phyloP scores from a whole-genome alignment of 2,329 filamentous ascomycete genomes.

The Scedosporium dehoogii region DNA sequence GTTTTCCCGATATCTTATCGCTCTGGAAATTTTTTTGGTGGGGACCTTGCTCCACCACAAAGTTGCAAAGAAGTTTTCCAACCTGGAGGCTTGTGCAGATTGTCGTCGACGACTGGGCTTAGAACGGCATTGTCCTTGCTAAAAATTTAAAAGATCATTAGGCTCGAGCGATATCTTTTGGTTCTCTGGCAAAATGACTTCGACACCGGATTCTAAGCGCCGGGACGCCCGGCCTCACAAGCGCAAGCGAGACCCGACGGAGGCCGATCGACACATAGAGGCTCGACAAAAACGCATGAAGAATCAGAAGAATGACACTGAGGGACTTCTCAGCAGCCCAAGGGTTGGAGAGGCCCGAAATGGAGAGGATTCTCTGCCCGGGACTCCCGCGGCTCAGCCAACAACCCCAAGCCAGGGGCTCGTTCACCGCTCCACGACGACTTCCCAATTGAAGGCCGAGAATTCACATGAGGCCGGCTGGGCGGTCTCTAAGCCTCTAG shows the following conservation, averaged over 20 bases:
- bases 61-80: slow-evolving; percentile 2
- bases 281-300: slow-evolving; percentile 30
- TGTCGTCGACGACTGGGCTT: background rate
- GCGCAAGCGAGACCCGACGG: slow-evolving; percentile 35
- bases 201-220: slow-evolving; percentile 19
- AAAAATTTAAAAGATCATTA: background rate
- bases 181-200: slow-evolving; percentile 21
- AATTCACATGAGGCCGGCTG: slow-evolving; percentile 28
- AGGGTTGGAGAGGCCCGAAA: background rate
- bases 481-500: slow-evolving; percentile 55
- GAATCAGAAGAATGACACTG: slow-evolving; percentile 18
- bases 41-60: slow-evolving; percentile 12
- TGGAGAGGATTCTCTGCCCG: background rate
- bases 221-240: slow-evolving; percentile 32
- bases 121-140: background rate
- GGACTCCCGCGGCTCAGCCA: background rate
- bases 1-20: slow-evolving; percentile 32
- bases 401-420: background rate
- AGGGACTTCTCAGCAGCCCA: slow-evolving; percentile 11
- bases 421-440: background rate
- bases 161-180: background rate
- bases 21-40: slow-evolving; percentile 27
- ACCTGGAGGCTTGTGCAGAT: slow-evolving; percentile 1
- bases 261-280: slow-evolving; percentile 23
- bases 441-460: background rate